These are phyloP conservation scores for Penicillium subrubescens DNA, from an alignment of 495 filamentous ascomycete species.

Conservation along the genomic window DNA sequence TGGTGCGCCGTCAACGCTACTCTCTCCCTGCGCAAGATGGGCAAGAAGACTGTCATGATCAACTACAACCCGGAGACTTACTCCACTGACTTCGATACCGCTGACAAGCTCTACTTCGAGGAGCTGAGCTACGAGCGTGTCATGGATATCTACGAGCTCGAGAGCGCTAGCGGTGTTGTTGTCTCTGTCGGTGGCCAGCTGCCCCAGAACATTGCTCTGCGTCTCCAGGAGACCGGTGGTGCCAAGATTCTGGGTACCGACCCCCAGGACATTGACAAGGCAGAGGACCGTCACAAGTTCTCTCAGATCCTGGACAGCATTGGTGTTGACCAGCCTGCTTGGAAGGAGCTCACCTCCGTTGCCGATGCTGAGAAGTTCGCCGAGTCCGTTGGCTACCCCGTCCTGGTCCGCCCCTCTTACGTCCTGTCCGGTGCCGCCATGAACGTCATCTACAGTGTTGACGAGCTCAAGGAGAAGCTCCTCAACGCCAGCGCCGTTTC, in stretches of 20 bases:
- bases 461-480: constrained; percentile 86
- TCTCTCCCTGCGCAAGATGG: constrained; percentile 80
- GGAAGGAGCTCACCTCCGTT: constrained; percentile 94
- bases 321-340: constrained; percentile 94
- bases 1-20: constrained; percentile 98
- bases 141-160: constrained; percentile 98
- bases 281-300: constrained; percentile 97
- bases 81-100: constrained; percentile 86
- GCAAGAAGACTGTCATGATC: constrained; percentile 98
- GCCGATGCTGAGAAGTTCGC: constrained; percentile 85
- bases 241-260: constrained; percentile 91
- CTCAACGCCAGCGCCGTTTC: constrained; percentile 88
- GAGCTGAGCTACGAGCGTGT: constrained; percentile 96
- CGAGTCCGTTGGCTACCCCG: constrained; percentile 82
- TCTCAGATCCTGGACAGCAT: constrained; percentile 95
- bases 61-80: constrained; percentile 94
- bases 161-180: constrained; percentile 83
- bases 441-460: constrained; percentile 90
- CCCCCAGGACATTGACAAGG: constrained; percentile 92
- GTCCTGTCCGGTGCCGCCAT: constrained; percentile 96
- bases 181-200: constrained; percentile 96
- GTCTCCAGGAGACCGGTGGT: constrained; percentile 86
- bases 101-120: constrained; percentile 97
- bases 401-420: constrained; percentile 92
- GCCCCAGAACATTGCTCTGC: constrained; percentile 94